phyloP scores from a whole-genome alignment of 257 asterid genomes.

The Petrea volubilis region DNA sequence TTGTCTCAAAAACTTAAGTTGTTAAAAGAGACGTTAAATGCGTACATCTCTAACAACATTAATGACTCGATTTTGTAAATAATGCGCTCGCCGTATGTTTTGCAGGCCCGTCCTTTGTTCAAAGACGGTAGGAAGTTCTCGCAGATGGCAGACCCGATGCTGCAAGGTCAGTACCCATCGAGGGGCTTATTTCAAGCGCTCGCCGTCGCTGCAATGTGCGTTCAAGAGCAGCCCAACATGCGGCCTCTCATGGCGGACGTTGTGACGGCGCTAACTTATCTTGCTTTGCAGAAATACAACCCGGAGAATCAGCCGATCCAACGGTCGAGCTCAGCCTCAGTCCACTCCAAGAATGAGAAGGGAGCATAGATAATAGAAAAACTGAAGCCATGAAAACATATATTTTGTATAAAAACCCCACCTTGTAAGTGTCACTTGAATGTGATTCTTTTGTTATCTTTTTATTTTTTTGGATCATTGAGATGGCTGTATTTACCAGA shows the following conservation, averaged over 20 bases:
- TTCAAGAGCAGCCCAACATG: slow-evolving; percentile 59
- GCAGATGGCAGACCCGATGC: slow-evolving; percentile 54
- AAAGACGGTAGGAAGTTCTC: slow-evolving; percentile 57
- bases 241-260: slow-evolving; percentile 72
- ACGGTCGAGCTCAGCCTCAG: slow-evolving; percentile 41
- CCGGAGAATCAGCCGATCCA: slow-evolving; percentile 47
- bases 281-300: slow-evolving; percentile 55
- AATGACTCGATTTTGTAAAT: too few species aligned
- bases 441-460: too few species aligned
- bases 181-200: slow-evolving; percentile 57
- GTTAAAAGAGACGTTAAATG: too few species aligned
- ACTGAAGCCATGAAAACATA: too few species aligned
- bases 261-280: slow-evolving; percentile 61
- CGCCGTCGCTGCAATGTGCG: slow-evolving; percentile 66
- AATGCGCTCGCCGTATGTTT: too few species aligned
- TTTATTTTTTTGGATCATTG: too few species aligned
- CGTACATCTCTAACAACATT: too few species aligned
- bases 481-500: too few species aligned
- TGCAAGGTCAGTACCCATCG: slow-evolving; percentile 52
- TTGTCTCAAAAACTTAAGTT: too few species aligned
- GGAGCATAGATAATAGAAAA: slow-evolving; percentile 29
- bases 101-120: slow-evolving; percentile 59
- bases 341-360: slow-evolving; percentile 57
- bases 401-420: too few species aligned
- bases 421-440: too few species aligned